Evolutionary conservation across 202 grass and related monocot species (phyloP), one percentile per base, ranked within the genome.

Genomic region (Carex sylvatica): DNA sequence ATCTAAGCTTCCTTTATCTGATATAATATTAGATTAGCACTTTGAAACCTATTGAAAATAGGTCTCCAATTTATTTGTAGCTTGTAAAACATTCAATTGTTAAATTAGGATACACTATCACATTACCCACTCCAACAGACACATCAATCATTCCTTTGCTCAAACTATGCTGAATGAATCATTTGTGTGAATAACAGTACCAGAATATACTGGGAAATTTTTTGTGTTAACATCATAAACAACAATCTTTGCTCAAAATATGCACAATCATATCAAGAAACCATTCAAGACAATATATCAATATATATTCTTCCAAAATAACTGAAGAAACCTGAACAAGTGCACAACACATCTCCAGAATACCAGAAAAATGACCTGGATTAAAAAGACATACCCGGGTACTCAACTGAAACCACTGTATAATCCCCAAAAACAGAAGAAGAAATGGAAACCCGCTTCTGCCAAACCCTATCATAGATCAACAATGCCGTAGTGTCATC

Each of bases 391-490:
- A 82, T 90, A 99, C 93, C 96, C 89, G 93, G 91, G 85, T 99
- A 99, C 71, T 81, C 86, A 79, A 96, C 86, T 63, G 91, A 86
- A 79, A 92, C 73, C 67, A 99, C 89, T 89, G 87, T 65, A 71
- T 96, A 96, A 54, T 96, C 83, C 80, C 96, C 93, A 89, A 99
- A 99, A 66, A 93, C 55, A 66, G 96, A 84, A 66, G 87, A 84
- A 84, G 92, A 85, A 78, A 96, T 87, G 8, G 89, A 81, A 74
- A 99, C 65, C 78, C 87, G 93, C 81, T 93, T 96, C 64, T 96
- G 87, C 86, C 86, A 96, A 81, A 99, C 87, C 71, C 91, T 93
- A 84, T 93, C 89, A 68, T 79, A 93, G 84, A 96, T 96, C 85
- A 96, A 67, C 60, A 88, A 89, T 61, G 91, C 89, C 2, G 88